Base-by-base conservation (phyloP, 805 yeast species). In the Saccharomyces jurei region DNA sequence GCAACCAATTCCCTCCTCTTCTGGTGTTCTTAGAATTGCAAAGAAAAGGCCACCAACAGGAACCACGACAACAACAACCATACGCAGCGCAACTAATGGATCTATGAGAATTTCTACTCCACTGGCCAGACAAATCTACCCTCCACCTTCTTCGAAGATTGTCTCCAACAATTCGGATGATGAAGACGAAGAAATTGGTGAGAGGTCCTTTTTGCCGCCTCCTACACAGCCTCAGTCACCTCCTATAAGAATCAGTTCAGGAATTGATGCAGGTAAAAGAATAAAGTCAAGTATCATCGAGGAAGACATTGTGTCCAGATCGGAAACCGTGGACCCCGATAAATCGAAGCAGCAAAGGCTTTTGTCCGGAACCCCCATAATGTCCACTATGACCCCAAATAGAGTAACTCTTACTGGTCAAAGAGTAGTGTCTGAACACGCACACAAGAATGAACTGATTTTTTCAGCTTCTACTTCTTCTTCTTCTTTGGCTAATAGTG, bases 121-220 rank as follows among this genome's bases (percentile, higher is more conserved):
- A 2, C 55, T 74, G 49, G 69, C 76, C 2, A 70, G 72, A 49
- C 77, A 74, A 53, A 67, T 74, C 9, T 74, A 65, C 54, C 76
- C 77, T 11, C 65, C 62, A n/a, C 58, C 59, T 31, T 48, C 46
- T 32, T 57, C 26, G 49, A 53, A 49, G 17, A 55, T 50, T 36
- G 54, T 47, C 13, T 60, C 63, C 28, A 62, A 65, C 27, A 67
- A 68, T 51, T 67, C 71, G 0, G 67, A 63, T 48, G 60, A 59
- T 41, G 63, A 72, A 60, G 67, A 68, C 56, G 62, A 72, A 60
- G 70, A 65, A 6, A 53, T 58, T 14, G 69, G 59, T 1, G 72
- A 69, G 41, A 64, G 69, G 36, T 70, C 73, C 3, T 60, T 69
- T 27, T 58, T 70, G 53, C 73, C 73, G 13, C 74, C 74, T n/a